Percentiles rank a stretch among this genome's conserved stretches.
phyloP scores from a whole-genome alignment of 306 rosid species.

The Casuarina equisetifolia region DNA sequence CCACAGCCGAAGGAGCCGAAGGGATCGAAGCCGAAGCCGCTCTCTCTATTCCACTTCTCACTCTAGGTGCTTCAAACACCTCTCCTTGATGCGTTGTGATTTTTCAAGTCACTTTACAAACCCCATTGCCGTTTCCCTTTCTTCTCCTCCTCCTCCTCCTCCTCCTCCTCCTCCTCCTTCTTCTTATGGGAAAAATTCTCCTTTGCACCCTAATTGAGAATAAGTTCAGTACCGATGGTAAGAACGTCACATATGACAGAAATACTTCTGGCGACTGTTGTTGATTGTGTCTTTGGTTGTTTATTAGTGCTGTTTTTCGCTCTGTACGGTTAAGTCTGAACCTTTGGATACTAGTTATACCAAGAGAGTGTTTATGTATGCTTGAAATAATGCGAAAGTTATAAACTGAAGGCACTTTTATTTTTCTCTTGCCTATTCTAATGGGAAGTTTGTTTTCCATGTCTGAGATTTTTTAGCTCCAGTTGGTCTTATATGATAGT shows the following conservation, averaged over 20 bases:
- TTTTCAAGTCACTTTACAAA: no score
- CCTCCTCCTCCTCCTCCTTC: not conserved
- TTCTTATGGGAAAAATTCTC: not conserved
- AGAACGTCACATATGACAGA: no score
- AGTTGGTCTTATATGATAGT: not conserved
- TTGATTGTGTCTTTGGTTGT: not conserved
- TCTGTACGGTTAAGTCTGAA: not conserved
- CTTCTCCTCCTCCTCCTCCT: no score
- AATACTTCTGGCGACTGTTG: not conserved
- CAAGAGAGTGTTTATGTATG: not conserved
- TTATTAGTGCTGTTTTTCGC: not conserved
- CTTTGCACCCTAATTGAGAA: not conserved
- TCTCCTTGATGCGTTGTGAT: no score
- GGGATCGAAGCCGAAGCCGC: constrained; percentile 43
- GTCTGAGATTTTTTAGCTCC: not conserved
- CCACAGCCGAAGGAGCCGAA: constrained; percentile 42
- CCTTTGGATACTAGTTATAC: not conserved
- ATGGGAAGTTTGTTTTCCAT: not conserved
- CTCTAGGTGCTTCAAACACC: constrained; percentile 22
- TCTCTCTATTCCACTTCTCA: constrained; percentile 38
- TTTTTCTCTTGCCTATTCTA: not conserved
- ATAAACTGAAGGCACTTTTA: no score
- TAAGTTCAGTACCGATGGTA: no score
- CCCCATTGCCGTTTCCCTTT: no score
- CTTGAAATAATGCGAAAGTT: no score